These are phyloP conservation scores for Ceratocystis alfenasii DNA, from an alignment of 2,329 filamentous ascomycete species.

Conservation along the genomic window DNA sequence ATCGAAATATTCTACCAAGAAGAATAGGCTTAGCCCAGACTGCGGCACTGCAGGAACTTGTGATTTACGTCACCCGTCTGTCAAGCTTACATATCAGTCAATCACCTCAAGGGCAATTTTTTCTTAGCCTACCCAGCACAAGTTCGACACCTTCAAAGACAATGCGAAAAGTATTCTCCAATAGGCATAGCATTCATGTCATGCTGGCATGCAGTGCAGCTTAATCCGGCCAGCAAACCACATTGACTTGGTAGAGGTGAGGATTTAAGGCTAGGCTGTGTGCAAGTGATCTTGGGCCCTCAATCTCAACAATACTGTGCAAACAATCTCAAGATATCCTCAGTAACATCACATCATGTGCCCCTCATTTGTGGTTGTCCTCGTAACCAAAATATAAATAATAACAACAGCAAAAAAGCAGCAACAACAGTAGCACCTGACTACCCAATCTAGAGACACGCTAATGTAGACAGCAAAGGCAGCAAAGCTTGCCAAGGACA, in stretches of 20 bases:
- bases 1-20: neutral
- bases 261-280: neutral
- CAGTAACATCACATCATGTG: neutral
- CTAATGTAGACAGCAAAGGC: too few species aligned
- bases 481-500: neutral
- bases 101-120: too few species aligned
- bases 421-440: neutral
- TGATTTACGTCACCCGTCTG: neutral
- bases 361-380: neutral
- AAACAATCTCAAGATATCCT: neutral
- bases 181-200: neutral
- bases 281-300: neutral
- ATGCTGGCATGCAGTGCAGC: neutral
- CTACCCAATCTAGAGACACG: neutral
- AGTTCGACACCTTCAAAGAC: neutral
- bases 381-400: neutral
- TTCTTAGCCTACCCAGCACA: neutral
- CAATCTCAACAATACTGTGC: neutral
- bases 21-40: neutral
- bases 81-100: conserved; percentile 3
- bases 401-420: neutral
- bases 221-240: neutral
- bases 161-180: neutral
- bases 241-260: neutral
- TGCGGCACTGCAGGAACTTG: neutral